Evolutionary conservation across 169 alveolate genomes (phyloP).

Genomic region (Cardiosporidium cionae): DNA sequence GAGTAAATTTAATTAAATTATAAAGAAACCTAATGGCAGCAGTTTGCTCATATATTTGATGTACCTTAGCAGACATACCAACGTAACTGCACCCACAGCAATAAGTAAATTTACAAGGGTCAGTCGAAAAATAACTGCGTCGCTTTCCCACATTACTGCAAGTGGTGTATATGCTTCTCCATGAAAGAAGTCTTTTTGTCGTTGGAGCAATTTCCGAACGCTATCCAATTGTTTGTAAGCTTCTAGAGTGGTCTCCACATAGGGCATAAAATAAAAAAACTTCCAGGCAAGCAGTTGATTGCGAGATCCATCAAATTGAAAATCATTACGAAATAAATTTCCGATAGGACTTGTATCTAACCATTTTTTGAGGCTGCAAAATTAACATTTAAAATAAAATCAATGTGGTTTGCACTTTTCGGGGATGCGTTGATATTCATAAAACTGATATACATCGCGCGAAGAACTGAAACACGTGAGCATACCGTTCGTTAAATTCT

Average conservation of each 20-base stretch:
- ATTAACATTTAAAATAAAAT: neutral
- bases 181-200: neutral
- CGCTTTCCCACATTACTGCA: slow-evolving; percentile 43
- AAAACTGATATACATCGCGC: no score
- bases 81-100: slow-evolving; percentile 43
- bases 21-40: slow-evolving; percentile 21
- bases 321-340: neutral
- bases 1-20: slow-evolving; percentile 34
- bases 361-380: neutral
- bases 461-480: no score
- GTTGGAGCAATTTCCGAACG: neutral
- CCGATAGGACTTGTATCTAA: neutral
- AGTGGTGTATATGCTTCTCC: slow-evolving; percentile 18
- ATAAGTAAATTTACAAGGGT: slow-evolving; percentile 38
- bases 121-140: slow-evolving; percentile 32
- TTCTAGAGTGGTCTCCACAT: slow-evolving; percentile 4
- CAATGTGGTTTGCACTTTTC: no score
- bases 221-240: slow-evolving; percentile 15
- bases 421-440: no score
- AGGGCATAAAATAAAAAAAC: slow-evolving; percentile 18
- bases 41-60: no score
- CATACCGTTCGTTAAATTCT: slow-evolving; percentile 3
- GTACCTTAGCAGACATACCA: slow-evolving; percentile 16
- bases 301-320: neutral
- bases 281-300: neutral